Base-by-base conservation (phyloP, 2,329 filamentous ascomycete genomes). In the Aureobasidium mangrovei region DNA sequence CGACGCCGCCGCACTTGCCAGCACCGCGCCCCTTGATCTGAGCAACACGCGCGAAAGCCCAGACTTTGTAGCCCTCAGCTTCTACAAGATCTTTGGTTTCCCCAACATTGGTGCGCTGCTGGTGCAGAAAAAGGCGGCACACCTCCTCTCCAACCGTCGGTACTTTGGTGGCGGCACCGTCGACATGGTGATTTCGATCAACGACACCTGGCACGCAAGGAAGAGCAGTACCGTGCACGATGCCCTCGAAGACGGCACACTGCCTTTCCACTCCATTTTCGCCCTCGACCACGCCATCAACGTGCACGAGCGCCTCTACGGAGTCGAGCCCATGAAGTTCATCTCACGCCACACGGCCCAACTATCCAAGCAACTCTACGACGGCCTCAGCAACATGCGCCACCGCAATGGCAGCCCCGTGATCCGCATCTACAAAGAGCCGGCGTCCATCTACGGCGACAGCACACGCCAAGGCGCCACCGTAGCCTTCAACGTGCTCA, bases 81-180 rank as follows among this genome's bases (percentile, higher is more conserved):
- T 97, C 59, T 94, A 96, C 73, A 98, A 97, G 68, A 91, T 96
- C n/a, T 97, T 97, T 67, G 91, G 93, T 1, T 96, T 96, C 60
- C 91, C 91, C 0, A 88, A 97, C 36, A 74, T 97, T 2, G 91
- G 91, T 1, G 90, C 84, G 1, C 71, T 98, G 56, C 82, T 97
- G 31, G 82, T 97, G 9, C 82, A 86, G 40, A 90, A 88, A 61
- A 76, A 80, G 32, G 80, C 86, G 9, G 81, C 80, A 5, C 67
- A 77, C 38, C 83, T 95, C 44, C 65, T 69, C 39, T 73, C 79
- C 32, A 74, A 75, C 40, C 81, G 89, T 57, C 83, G 74, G 58
- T 98, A 94, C 63, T 98, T 98, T 70, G 91, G 91, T 4, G 93
- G 91, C 5, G 93, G 93, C 3, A 97, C 91, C 0, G 91, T 96